phyloP scores from a whole-genome alignment of 306 rosid species.

The Betula pendula region DNA sequence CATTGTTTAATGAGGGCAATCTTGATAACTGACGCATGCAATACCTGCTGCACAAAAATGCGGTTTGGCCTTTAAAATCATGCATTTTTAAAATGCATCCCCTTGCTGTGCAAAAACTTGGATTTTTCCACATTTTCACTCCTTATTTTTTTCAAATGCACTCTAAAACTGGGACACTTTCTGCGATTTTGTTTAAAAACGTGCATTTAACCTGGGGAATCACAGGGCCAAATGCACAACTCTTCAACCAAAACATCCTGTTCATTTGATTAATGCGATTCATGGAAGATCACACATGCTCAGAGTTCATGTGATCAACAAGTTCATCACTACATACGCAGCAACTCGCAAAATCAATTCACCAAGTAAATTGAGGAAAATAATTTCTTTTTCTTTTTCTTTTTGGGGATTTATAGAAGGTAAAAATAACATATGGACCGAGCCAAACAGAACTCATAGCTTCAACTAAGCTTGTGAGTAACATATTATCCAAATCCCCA shows the following conservation, averaged over 20 bases:
- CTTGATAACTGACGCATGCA: too few species aligned
- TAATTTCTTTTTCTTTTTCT: background rate
- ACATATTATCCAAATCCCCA: background rate
- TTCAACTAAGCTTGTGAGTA: background rate
- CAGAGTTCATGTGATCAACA: background rate
- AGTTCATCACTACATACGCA: background rate
- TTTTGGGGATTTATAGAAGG: background rate
- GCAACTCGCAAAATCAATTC: background rate
- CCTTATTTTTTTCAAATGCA: too few species aligned
- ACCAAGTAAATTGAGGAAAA: background rate
- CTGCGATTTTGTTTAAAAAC: too few species aligned
- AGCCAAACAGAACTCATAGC: background rate
- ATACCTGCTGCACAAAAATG: too few species aligned
- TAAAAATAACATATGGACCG: background rate
- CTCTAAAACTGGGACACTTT: too few species aligned
- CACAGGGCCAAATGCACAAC: background rate
- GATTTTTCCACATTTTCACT: too few species aligned
- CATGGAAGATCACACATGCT: background rate
- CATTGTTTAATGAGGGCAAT: too few species aligned
- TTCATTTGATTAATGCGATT: background rate
- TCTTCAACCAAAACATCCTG: background rate
- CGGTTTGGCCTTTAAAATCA: too few species aligned
- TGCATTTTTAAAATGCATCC: too few species aligned
- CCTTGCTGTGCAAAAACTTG: too few species aligned
- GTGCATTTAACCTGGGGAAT: too few species aligned